Percentiles rank a stretch among this genome's conserved stretches.
Evolutionary conservation across 441 rosid genomes (phyloP).

Genomic region (Arabidopsis lyrata): DNA sequence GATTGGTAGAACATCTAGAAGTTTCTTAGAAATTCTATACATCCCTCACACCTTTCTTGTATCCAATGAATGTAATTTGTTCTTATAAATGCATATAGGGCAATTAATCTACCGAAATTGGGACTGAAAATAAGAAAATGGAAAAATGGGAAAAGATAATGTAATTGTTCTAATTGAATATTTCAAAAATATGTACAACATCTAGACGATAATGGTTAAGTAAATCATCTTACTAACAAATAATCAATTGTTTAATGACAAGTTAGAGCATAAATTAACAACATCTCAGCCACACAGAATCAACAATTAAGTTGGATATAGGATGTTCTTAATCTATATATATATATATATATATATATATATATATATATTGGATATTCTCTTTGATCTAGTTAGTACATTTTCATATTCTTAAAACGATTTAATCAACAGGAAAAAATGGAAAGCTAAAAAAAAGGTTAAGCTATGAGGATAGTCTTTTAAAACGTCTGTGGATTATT

Average conservation of each 20-base stretch:
- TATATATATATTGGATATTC: not conserved
- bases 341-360: no score
- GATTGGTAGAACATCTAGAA: slow-evolving; percentile 26
- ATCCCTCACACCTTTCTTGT: slow-evolving; percentile 18
- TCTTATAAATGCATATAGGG: not conserved
- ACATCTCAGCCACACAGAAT: not conserved
- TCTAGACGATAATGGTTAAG: not conserved
- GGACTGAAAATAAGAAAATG: not conserved
- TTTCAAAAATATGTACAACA: not conserved
- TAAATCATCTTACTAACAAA: not conserved
- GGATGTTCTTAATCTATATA: not conserved
- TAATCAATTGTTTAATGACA: slow-evolving; percentile 2
- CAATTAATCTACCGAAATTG: not conserved
- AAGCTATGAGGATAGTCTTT: not conserved
- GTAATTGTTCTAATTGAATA: not conserved
- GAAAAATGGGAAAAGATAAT: not conserved
- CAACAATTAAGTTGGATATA: not conserved
- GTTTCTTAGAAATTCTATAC: slow-evolving; percentile 35
- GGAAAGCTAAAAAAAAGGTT: not conserved
- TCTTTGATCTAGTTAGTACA: not conserved
- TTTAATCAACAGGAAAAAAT: not conserved
- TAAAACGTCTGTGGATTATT: slow-evolving; percentile 2
- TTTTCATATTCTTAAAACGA: not conserved
- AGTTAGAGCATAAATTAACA: slow-evolving; percentile 2
- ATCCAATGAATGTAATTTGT: slow-evolving; percentile 28